Conservation (phyloP, 1,284 basidiomycete genomes). For the Tausonia pullulans region DNA sequence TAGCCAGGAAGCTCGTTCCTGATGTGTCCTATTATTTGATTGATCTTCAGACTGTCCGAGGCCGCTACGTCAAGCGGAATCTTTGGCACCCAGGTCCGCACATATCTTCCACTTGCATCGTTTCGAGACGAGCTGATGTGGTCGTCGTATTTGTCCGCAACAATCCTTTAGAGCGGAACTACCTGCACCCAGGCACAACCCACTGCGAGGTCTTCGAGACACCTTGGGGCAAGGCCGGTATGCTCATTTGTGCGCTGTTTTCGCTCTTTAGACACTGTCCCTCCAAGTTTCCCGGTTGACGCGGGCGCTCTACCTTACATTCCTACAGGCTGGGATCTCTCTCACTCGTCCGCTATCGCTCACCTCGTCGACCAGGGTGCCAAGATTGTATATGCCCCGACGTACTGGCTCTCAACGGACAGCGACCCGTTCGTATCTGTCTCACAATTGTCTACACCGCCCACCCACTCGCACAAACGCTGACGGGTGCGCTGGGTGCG, state of each 20-base stretch:
- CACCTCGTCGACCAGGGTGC: conserved; percentile 28
- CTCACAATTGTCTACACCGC: not conserved
- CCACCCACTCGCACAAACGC: not conserved
- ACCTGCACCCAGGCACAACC: conserved; percentile 27
- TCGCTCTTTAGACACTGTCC: not conserved
- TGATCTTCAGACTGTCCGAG: conserved; percentile 24
- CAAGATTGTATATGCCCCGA: conserved; percentile 32
- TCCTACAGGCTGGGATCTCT: conserved; percentile 32
- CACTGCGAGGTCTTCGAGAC: conserved; percentile 29
- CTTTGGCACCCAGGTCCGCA: conserved; percentile 30
- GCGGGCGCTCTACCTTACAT: not conserved
- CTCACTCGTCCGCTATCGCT: conserved; percentile 29
- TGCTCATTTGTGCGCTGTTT: conserved; percentile 29
- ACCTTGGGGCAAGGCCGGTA: conserved; percentile 31
- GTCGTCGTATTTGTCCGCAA: not conserved
- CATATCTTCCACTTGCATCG: too few species aligned
- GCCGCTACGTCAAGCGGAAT: conserved; percentile 31
- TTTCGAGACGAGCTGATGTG: conserved; percentile 23
- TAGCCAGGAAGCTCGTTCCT: not conserved
- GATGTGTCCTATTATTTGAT: conserved; percentile 24
- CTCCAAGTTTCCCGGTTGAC: not conserved
- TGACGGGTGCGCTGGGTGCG: not conserved
- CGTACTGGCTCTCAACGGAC: conserved; percentile 33
- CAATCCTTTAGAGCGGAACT: conserved; percentile 18
- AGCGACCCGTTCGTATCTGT: conserved; percentile 29